These are phyloP conservation scores for Myxozyma kluyveri DNA, from an alignment of 805 yeast genomes.

Conservation along the genomic window DNA sequence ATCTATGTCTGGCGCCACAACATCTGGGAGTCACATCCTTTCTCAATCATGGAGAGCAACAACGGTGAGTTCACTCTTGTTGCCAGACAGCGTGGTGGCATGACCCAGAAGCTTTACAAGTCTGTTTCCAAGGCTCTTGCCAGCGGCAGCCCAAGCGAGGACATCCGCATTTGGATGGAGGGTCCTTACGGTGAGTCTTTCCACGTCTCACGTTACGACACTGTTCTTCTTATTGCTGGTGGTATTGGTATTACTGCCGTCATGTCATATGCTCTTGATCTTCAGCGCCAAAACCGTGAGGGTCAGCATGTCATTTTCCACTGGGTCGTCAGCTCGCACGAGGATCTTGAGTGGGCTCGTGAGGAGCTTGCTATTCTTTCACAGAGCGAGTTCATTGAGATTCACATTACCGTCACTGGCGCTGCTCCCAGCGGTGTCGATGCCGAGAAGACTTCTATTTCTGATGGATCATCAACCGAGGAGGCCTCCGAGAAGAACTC, in stretches of 20 bases:
- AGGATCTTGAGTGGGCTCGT: conserved; percentile 5
- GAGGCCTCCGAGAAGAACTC: not conserved
- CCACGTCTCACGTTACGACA: conserved; percentile 49
- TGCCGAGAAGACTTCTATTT: not conserved
- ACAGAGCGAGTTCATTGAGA: conserved; percentile 3
- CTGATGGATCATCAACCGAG: not conserved
- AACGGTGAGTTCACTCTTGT: conserved; percentile 9
- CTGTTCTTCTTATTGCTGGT: conserved; percentile 56
- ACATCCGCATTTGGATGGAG: conserved; percentile 41
- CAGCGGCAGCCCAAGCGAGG: not conserved
- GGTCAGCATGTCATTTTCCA: conserved; percentile 13
- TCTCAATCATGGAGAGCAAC: conserved; percentile 15
- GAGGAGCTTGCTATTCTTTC: conserved; percentile 5
- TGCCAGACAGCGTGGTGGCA: conserved; percentile 12
- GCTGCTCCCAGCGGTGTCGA: not conserved
- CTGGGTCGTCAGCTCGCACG: conserved; percentile 18
- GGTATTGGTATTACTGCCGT: conserved; percentile 66
- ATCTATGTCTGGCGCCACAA: conserved; percentile 16
- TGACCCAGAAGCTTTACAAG: conserved; percentile 13
- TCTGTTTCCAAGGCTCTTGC: not conserved
- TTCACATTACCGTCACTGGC: conserved; percentile 10
- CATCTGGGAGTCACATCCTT: conserved; percentile 24
- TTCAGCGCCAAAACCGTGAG: not conserved
- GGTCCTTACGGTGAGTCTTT: conserved; percentile 58
- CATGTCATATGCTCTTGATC: conserved; percentile 45